A percentile compares a stretch with the other conserved stretches of the same genome.
Evolutionary conservation across 495 filamentous ascomycete genomes (phyloP).

Genomic region (Penicillium subrubescens): DNA sequence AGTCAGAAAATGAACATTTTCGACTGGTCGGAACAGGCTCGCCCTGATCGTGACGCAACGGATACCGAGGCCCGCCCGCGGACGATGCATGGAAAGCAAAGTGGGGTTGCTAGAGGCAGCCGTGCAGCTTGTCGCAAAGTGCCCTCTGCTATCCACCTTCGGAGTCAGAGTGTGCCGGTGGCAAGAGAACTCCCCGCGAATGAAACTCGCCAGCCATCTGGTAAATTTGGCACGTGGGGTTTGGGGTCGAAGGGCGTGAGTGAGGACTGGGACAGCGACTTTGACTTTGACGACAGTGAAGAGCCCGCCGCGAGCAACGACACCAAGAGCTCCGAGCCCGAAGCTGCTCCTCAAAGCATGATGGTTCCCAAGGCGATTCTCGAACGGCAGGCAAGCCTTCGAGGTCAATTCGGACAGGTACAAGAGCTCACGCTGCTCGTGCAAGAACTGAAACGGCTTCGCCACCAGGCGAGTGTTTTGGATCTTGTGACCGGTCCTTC

Average conservation of each 20-base stretch:
- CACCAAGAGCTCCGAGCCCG: constrained; percentile 27
- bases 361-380: constrained; percentile 80
- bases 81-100: constrained; percentile 90
- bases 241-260: constrained; percentile 79
- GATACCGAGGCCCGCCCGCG: constrained; percentile 71
- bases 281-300: constrained; percentile 67
- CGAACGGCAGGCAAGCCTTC: constrained; percentile 80
- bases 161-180: constrained; percentile 95
- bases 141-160: constrained; percentile 75
- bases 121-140: constrained; percentile 73
- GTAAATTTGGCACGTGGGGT: constrained; percentile 89
- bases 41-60: constrained; percentile 49
- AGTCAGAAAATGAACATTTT: constrained; percentile 60
- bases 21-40: constrained; percentile 80
- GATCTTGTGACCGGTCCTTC: constrained; percentile 64
- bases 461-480: constrained; percentile 63
- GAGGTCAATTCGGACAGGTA: constrained; percentile 84
- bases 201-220: constrained; percentile 61
- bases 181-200: constrained; percentile 61
- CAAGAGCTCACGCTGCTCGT: constrained; percentile 82
- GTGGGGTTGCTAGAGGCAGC: constrained; percentile 69
- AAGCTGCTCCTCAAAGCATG: constrained; percentile 52
- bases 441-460: constrained; percentile 73
- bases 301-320: constrained; percentile 32
- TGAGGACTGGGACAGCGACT: constrained; percentile 85